Evolutionary conservation across 2,329 filamentous ascomycete species (phyloP).

Genomic region (Colletotrichum viniferum): DNA sequence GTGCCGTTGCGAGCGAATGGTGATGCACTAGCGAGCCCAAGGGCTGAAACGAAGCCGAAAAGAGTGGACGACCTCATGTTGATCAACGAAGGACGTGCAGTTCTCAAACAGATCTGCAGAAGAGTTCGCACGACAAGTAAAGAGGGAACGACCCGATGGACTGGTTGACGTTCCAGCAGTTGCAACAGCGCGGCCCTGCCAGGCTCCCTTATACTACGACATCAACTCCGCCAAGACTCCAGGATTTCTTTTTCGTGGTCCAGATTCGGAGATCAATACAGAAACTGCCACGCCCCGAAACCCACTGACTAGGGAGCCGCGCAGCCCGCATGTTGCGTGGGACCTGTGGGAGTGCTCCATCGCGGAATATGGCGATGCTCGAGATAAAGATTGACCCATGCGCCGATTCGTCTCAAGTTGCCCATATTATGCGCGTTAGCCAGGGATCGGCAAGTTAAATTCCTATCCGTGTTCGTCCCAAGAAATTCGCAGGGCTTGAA

Average conservation of each 20-base stretch:
- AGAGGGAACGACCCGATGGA: background rate
- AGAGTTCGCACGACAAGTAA: background rate
- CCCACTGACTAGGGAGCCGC: background rate
- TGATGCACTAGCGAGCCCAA: background rate
- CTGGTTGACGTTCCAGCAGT: background rate
- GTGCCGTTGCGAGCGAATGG: background rate
- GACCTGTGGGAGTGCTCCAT: background rate
- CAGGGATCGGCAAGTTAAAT: background rate
- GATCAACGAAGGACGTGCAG: background rate
- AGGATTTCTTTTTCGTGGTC: background rate
- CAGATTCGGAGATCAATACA: background rate
- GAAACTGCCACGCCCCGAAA: background rate
- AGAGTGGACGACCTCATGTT: constrained; percentile 6
- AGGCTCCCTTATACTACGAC: background rate
- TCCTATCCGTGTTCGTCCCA: background rate
- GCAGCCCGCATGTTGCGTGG: background rate
- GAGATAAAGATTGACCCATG: constrained; percentile 1
- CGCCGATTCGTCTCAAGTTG: background rate
- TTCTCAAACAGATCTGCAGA: background rate
- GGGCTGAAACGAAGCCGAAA: background rate
- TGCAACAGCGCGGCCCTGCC: background rate
- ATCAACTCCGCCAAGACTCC: background rate
- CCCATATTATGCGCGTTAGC: background rate
- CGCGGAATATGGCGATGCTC: background rate
- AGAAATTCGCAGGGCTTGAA: background rate